Evolutionary conservation across 805 yeast genomes (phyloP), one percentile per base, ranked within the genome.

Genomic region (Cyberlindnera xishuangbannaensis): DNA sequence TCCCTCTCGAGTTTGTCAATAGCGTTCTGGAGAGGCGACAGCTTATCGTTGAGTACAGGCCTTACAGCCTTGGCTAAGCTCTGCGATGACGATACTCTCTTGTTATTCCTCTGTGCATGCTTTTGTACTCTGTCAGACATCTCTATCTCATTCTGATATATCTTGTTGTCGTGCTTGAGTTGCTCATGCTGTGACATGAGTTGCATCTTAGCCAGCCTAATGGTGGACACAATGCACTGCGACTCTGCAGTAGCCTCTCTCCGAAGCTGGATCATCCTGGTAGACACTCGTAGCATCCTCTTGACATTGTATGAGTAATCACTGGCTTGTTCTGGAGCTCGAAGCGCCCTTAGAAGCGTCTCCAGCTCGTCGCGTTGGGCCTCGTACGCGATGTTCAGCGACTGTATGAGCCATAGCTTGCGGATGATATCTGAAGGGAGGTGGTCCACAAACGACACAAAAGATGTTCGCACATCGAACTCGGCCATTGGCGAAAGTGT

Each of bases 381-480:
- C 25, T 41, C 34, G 21, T 48, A 40, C 15, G 46, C 26, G 26
- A 39, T 32, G 40, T 62, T 62, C 6, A 64, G 40, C 1, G 62
- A 49, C 34, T 65, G 69, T 6, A 64, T 47, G 11, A 59, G 43
- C 69, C 71, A 64, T 13, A 64, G 42, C 23, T 64, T 55, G 15
- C 71, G 48, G 10, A 64, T 58, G n/a, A 65, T 43, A 28, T 65
- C 69, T 16, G 67, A 58, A 0, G 70, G 70, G 12, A 65, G 50
- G 39, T 65, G 70, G 37, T 66, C 72, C 32, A 64, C 51, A 1
- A 60, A 47, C 18, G 59, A 53, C 3, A 64, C 53, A 36, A 62
- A 63, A 12, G 58, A 50, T 25, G 62, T 56, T 27, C 69, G 48
- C n/a, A 61, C 59, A 33, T 64, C 69, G 12, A 47, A 39, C 1